phyloP scores from a whole-genome alignment of 2,329 filamentous ascomycete genomes.

The Dothidotthia symphoricarpi region DNA sequence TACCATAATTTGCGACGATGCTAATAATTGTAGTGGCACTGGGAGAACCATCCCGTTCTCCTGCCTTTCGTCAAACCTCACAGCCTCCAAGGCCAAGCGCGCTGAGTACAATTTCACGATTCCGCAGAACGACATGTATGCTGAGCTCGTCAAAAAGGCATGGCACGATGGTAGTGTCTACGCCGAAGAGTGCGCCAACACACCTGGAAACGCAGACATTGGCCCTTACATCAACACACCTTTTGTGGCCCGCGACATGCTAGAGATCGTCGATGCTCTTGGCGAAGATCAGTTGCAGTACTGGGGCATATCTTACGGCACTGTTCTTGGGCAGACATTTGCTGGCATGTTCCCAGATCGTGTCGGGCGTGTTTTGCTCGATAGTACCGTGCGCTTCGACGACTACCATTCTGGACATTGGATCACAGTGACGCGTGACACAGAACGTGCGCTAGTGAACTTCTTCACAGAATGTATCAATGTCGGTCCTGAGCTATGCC shows the following conservation, averaged over 20 bases:
- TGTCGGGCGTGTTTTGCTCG: conserved; percentile 40
- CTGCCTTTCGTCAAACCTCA: conserved; percentile 8
- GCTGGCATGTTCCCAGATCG: conserved; percentile 42
- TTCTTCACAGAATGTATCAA: conserved; percentile 14
- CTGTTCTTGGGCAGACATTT: conserved; percentile 47
- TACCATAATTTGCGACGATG: background rate
- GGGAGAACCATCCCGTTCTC: conserved; percentile 14
- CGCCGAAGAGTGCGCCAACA: conserved; percentile 10
- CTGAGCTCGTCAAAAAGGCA: conserved; percentile 6
- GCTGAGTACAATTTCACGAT: conserved; percentile 13
- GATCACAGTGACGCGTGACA: conserved; percentile 9
- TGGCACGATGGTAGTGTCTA: conserved; percentile 11
- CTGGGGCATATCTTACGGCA: conserved; percentile 48
- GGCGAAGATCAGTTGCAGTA: conserved; percentile 23
- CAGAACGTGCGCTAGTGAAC: conserved; percentile 12
- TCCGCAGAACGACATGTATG: conserved; percentile 6
- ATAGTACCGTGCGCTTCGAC: conserved; percentile 19
- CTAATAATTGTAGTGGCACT: conserved; percentile 11
- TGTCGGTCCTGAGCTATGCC: conserved; percentile 7
- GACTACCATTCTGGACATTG: conserved; percentile 14
- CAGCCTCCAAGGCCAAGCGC: conserved; percentile 4
- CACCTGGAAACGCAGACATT: conserved; percentile 12
- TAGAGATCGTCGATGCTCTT: conserved; percentile 19
- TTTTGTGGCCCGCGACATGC: conserved; percentile 17
- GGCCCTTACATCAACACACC: conserved; percentile 13